Evolutionary conservation across 2,329 filamentous ascomycete genomes (phyloP).

Genomic region (Nannizziopsis arthrosporioides): DNA sequence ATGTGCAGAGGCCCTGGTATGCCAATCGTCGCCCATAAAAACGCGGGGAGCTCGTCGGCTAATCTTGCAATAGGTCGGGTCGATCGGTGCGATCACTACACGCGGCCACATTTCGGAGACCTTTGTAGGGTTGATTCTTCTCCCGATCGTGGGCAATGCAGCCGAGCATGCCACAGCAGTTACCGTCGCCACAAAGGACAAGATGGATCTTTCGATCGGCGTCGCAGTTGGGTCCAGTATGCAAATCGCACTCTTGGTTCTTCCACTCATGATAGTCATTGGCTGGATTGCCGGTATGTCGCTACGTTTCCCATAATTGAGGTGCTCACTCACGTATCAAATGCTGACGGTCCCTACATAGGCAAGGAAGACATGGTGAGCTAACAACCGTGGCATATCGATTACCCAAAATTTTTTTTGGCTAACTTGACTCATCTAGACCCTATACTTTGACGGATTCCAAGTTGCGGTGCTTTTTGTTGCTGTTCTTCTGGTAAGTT

Average conservation of each 20-base stretch:
- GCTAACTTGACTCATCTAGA: slow-evolving; percentile 28
- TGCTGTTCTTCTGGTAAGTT: slow-evolving; percentile 34
- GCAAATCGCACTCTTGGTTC: slow-evolving; percentile 53
- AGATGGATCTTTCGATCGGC: slow-evolving; percentile 57
- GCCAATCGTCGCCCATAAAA: neutral
- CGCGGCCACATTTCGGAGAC: slow-evolving; percentile 43
- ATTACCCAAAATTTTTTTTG: neutral
- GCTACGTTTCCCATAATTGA: neutral
- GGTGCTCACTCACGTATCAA: neutral
- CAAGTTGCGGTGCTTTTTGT: slow-evolving; percentile 60
- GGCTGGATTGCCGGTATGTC: slow-evolving; percentile 46
- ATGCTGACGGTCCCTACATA: slow-evolving; percentile 14
- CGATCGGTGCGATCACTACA: slow-evolving; percentile 45
- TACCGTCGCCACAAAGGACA: slow-evolving; percentile 52
- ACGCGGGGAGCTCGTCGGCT: neutral
- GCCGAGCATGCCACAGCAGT: slow-evolving; percentile 55
- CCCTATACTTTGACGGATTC: slow-evolving; percentile 75
- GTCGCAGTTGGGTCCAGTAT: slow-evolving; percentile 55
- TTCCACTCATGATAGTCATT: slow-evolving; percentile 49
- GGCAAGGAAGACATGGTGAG: slow-evolving; percentile 46
- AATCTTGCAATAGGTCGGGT: slow-evolving; percentile 31
- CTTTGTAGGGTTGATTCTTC: slow-evolving; percentile 52
- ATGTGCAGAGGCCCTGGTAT: slow-evolving; percentile 56
- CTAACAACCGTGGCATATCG: neutral
- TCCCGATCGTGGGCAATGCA: slow-evolving; percentile 55